phyloP scores from a whole-genome alignment of 2,329 filamentous ascomycete species.

The Microthyrium microscopicum region DNA sequence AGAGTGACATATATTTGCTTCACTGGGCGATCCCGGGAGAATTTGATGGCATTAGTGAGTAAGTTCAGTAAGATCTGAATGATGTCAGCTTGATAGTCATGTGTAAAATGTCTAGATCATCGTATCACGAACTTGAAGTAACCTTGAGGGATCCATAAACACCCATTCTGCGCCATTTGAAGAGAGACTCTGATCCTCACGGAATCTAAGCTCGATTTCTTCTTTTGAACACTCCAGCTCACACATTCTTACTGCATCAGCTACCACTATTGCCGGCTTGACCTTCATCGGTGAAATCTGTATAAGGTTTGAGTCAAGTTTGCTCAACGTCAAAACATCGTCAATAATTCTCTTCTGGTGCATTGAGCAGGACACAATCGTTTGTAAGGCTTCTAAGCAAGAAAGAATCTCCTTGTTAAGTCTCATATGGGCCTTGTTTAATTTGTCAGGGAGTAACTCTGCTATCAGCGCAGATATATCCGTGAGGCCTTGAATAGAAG shows the following conservation, averaged over 20 bases:
- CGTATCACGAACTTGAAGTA: constrained; percentile 3
- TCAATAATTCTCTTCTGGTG: constrained; percentile 32
- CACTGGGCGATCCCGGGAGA: constrained; percentile 4
- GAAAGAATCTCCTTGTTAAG: constrained; percentile 10
- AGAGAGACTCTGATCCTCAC: no score
- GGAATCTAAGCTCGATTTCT: not conserved
- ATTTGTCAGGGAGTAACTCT: no score
- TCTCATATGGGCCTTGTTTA: not conserved
- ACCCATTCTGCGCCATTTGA: constrained; percentile 2
- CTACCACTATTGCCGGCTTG: not conserved
- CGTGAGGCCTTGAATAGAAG: constrained; percentile 4
- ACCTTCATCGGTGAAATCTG: constrained; percentile 1
- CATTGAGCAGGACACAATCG: constrained; percentile 27
- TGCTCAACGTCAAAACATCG: constrained; percentile 14
- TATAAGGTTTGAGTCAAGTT: constrained; percentile 6
- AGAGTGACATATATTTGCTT: not conserved
- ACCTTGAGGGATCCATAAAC: constrained; percentile 5
- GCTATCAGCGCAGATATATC: constrained; percentile 4
- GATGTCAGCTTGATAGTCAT: not conserved
- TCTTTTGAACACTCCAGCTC: not conserved
- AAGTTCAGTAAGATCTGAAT: constrained; percentile 1
- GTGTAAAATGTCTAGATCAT: not conserved
- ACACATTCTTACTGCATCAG: constrained; percentile 3
- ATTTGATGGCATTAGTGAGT: constrained; percentile 8
- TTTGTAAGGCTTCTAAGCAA: constrained; percentile 18